phyloP scores from a whole-genome alignment of 2,329 filamentous ascomycete genomes.

The Chrysosporium keratinophilum region DNA sequence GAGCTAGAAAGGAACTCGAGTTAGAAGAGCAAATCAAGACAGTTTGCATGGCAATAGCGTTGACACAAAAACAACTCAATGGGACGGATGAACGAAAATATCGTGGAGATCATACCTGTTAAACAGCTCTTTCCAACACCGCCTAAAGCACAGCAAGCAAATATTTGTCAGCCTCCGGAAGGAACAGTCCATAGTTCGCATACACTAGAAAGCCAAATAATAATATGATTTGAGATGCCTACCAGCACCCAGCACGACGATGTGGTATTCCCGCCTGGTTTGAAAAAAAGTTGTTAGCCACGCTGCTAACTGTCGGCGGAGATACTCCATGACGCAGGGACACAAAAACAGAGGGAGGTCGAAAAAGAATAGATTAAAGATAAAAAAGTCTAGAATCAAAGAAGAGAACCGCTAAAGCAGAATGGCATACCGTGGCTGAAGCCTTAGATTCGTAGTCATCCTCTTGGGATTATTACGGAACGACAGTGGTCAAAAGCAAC shows the following conservation, averaged over 20 bases:
- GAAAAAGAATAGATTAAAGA: neutral
- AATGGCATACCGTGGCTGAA: constrained; percentile 13
- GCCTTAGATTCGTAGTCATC: constrained; percentile 11
- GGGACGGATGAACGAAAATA: neutral
- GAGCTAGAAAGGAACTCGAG: constrained; percentile 46
- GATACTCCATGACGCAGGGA: neutral
- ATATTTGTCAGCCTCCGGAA: constrained; percentile 16
- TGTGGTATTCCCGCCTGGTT: constrained; percentile 60
- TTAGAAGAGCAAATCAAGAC: constrained; percentile 1
- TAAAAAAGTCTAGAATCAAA: neutral
- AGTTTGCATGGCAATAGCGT: too few species aligned
- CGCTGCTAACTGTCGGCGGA: constrained; percentile 2
- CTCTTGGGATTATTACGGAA: neutral
- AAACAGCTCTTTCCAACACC: constrained; percentile 89
- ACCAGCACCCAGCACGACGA: constrained; percentile 74
- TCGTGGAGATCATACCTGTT: too few species aligned
- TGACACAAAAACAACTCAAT: too few species aligned
- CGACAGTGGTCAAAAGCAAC: neutral
- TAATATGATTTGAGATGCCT: constrained; percentile 23
- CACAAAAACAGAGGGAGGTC: neutral
- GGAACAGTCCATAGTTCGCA: neutral
- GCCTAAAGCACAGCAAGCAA: constrained; percentile 42
- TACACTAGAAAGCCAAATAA: neutral
- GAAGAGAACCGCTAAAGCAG: neutral
- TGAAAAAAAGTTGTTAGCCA: constrained; percentile 12